These are phyloP conservation scores for Sonneratia caseolaris DNA, from an alignment of 345 rosid genomes.

Conservation along the genomic window DNA sequence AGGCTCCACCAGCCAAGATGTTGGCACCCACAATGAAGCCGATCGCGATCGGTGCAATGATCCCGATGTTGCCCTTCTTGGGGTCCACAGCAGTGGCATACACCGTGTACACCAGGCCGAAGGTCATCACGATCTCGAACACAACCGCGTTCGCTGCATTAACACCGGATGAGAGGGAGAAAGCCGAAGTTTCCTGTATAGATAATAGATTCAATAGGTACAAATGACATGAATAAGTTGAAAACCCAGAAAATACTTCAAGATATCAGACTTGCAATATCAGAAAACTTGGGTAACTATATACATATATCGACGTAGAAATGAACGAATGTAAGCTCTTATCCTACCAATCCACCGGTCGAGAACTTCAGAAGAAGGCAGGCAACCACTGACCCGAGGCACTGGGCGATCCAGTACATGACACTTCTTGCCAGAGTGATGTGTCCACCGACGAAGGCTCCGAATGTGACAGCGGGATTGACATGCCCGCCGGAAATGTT, in stretches of 20 bases:
- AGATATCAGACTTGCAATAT: no score
- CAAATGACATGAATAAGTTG: no score
- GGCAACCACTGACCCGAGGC: constrained; percentile 47
- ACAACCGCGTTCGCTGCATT: constrained; percentile 65
- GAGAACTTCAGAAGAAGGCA: constrained; percentile 62
- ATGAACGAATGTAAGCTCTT: background rate
- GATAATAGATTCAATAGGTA: background rate
- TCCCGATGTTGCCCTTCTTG: constrained; percentile 69
- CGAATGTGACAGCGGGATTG: constrained; percentile 68
- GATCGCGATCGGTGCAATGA: constrained; percentile 79
- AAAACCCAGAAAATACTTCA: no score
- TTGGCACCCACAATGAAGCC: constrained; percentile 90
- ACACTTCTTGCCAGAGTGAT: constrained; percentile 37
- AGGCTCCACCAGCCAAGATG: background rate
- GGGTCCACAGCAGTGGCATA: constrained; percentile 91
- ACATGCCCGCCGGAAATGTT: constrained; percentile 76
- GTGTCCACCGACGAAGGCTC: constrained; percentile 59
- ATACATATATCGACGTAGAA: background rate
- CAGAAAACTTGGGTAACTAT: no score
- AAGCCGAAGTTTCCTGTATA: constrained; percentile 47
- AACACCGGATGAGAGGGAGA: constrained; percentile 53
- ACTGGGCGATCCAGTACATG: constrained; percentile 59
- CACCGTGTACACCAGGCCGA: constrained; percentile 77
- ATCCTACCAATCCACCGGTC: constrained; percentile 51
- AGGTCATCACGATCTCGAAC: constrained; percentile 91